Conservation (phyloP, 495 filamentous ascomycete genomes). For the Hypoxylon trugodes region DNA sequence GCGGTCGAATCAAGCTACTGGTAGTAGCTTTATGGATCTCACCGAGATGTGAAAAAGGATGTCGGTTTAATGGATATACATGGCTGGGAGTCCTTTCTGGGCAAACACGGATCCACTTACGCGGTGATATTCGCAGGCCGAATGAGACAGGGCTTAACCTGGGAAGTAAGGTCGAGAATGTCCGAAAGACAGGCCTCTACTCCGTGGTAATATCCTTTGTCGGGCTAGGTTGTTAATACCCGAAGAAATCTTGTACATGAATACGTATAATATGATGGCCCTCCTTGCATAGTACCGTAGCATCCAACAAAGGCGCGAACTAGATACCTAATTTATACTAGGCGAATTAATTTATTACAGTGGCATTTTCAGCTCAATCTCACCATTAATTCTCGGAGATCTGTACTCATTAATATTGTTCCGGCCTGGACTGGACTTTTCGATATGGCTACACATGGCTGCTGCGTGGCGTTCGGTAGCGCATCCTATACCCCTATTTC, state of each 20-base stretch:
- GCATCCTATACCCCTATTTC: conserved; percentile 26
- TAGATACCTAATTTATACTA: conserved; percentile 21
- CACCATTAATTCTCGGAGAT: conserved; percentile 1
- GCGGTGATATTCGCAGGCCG: conserved; percentile 5
- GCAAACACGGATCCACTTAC: conserved; percentile 23
- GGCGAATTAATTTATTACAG: conserved; percentile 13
- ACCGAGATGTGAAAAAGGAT: conserved; percentile 25
- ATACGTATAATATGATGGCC: not conserved
- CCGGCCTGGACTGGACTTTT: conserved; percentile 10
- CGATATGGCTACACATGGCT: conserved; percentile 20
- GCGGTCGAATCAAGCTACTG: conserved; percentile 24
- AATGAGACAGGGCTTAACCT: conserved; percentile 22
- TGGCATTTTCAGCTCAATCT: not conserved
- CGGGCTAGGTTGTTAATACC: conserved; percentile 10
- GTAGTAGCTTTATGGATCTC: conserved; percentile 25
- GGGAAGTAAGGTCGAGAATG: conserved; percentile 26
- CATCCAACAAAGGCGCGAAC: conserved; percentile 22
- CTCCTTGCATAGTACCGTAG: conserved; percentile 18
- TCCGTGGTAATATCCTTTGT: conserved; percentile 21
- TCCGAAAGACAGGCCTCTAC: conserved; percentile 19
- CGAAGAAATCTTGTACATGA: conserved; percentile 15
- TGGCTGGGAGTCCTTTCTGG: conserved; percentile 5
- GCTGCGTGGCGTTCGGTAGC: conserved; percentile 23
- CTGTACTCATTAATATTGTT: conserved; percentile 7
- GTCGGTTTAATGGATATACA: conserved; percentile 29